A percentile compares a stretch with the other conserved stretches of the same genome.
These are phyloP conservation scores for Lycium ferocissimum DNA, from an alignment of 257 asterid species.

Conservation along the genomic window DNA sequence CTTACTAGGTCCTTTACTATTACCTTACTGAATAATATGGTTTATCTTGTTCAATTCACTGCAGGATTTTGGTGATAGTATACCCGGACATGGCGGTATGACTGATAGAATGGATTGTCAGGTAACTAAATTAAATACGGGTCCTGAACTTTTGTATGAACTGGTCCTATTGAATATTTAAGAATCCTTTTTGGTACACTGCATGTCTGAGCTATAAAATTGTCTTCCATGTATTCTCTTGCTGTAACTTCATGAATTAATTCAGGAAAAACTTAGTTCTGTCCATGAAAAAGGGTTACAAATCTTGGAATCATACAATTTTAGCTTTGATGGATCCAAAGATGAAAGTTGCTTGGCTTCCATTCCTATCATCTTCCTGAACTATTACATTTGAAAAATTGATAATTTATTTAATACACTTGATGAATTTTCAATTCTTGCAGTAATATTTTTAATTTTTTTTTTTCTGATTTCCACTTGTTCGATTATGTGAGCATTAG, in stretches of 20 bases:
- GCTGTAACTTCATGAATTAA: background rate
- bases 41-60: constrained; percentile 24
- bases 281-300: background rate
- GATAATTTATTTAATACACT: background rate
- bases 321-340: constrained; percentile 8
- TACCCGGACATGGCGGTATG: constrained; percentile 99
- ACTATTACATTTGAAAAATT: background rate
- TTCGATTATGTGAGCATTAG: background rate
- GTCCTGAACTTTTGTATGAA: background rate
- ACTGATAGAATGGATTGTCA: constrained; percentile 99
- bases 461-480: background rate
- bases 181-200: background rate
- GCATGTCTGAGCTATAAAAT: constrained; percentile 24
- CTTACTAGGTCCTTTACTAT: background rate
- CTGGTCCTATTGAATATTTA: background rate
- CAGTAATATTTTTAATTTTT: background rate
- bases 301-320: constrained; percentile 18
- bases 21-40: background rate
- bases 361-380: background rate
- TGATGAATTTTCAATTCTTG: background rate
- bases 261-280: background rate
- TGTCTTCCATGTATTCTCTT: background rate
- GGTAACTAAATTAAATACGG: constrained; percentile 48
- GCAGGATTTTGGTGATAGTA: constrained; percentile 99
- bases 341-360: background rate